A percentile compares a stretch with the other conserved stretches of the same genome.
These are phyloP conservation scores for Psidium friedrichsthalianum DNA, from an alignment of 345 rosid genomes.

Conservation along the genomic window DNA sequence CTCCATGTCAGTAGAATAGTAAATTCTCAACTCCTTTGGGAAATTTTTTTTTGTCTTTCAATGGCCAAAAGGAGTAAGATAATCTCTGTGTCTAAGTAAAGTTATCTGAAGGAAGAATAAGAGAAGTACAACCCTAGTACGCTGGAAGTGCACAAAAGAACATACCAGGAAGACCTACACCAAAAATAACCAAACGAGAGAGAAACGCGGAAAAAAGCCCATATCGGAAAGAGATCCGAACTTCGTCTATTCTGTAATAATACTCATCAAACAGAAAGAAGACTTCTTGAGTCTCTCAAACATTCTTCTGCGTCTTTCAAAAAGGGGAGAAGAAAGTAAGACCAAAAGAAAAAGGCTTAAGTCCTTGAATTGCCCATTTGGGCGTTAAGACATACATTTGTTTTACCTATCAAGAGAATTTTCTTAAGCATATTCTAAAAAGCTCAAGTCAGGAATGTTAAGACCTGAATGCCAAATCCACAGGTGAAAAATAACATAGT, in stretches of 20 bases:
- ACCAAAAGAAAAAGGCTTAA: background rate
- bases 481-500: background rate
- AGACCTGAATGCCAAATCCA: background rate
- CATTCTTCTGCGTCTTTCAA: background rate
- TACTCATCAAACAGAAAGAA: background rate
- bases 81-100: background rate
- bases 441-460: background rate
- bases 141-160: background rate
- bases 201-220: background rate
- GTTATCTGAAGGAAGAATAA: background rate
- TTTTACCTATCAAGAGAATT: background rate
- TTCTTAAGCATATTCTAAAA: background rate
- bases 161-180: background rate
- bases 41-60: background rate
- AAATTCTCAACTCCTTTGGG: conserved; percentile 20
- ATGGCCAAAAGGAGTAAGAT: background rate
- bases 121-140: background rate
- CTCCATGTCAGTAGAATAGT: conserved; percentile 41
- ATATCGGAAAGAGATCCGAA: background rate
- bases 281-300: background rate
- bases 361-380: background rate
- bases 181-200: background rate
- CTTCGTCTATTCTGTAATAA: background rate
- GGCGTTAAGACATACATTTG: background rate
- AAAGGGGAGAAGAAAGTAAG: background rate